These are phyloP conservation scores for Paramecium primaurelia DNA, from an alignment of 73 alveolate species.

Conservation along the genomic window DNA sequence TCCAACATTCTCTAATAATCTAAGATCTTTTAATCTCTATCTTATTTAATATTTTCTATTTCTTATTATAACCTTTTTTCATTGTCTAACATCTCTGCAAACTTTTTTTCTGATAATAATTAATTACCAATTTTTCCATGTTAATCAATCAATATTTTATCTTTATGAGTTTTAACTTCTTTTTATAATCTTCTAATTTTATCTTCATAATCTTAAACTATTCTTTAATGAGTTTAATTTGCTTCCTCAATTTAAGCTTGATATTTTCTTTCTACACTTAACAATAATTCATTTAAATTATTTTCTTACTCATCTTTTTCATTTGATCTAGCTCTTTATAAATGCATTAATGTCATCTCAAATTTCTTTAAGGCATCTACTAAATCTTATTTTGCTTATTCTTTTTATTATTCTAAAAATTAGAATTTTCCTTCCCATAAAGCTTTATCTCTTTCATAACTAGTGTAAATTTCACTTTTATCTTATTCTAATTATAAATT, in stretches of 20 bases:
- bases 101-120: constrained; percentile 81
- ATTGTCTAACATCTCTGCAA: constrained; percentile 75
- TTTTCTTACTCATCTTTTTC: constrained; percentile 82
- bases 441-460: constrained; percentile 88
- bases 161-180: constrained; percentile 80
- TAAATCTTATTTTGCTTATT: constrained; percentile 83
- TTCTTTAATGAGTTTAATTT: constrained; percentile 71
- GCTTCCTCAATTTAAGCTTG: constrained; percentile 87
- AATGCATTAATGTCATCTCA: constrained; percentile 84
- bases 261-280: constrained; percentile 82
- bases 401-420: constrained; percentile 86
- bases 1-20: constrained; percentile 78
- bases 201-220: constrained; percentile 61
- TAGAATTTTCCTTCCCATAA: constrained; percentile 91
- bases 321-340: constrained; percentile 74
- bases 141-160: constrained; percentile 79
- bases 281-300: constrained; percentile 69
- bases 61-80: constrained; percentile 82
- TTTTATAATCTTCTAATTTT: constrained; percentile 81
- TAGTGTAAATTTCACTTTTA: constrained; percentile 63
- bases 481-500: constrained; percentile 61
- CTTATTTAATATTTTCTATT: constrained; percentile 66
- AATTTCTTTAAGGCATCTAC: constrained; percentile 84
- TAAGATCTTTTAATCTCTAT: constrained; percentile 82
- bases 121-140: constrained; percentile 78